phyloP scores from a whole-genome alignment of 1,284 basidiomycete genomes.

The Marasmius oreades region DNA sequence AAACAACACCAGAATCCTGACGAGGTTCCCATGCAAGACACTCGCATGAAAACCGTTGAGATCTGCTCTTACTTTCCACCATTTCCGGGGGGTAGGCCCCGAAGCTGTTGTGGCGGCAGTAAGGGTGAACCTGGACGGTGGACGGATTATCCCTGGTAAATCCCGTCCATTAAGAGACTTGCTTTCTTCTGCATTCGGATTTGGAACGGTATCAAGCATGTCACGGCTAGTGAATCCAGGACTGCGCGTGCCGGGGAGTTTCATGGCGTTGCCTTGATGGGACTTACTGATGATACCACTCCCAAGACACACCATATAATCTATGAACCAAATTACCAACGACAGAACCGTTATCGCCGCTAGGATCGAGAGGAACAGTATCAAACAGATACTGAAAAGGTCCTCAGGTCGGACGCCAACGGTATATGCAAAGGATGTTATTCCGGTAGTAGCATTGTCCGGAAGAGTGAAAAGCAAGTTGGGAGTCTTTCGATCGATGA shows the following conservation, averaged over 20 bases:
- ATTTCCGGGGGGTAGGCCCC: slow-evolving; percentile 27
- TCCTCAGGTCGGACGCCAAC: slow-evolving; percentile 54
- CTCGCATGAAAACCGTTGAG: slow-evolving; percentile 75
- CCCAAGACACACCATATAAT: slow-evolving; percentile 47
- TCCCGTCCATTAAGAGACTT: slow-evolving; percentile 47
- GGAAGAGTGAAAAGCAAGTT: slow-evolving; percentile 77
- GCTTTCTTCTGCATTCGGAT: slow-evolving; percentile 44
- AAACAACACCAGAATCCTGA: slow-evolving; percentile 87
- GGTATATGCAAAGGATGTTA: slow-evolving; percentile 61
- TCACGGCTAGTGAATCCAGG: slow-evolving; percentile 56
- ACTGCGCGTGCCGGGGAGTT: slow-evolving; percentile 42
- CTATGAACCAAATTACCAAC: slow-evolving; percentile 68
- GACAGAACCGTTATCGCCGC: slow-evolving; percentile 71
- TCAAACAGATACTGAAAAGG: slow-evolving; percentile 81
- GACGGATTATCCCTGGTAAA: slow-evolving; percentile 25
- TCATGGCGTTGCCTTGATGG: slow-evolving; percentile 21
- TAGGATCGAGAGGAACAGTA: slow-evolving; percentile 80
- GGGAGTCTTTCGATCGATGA: slow-evolving; percentile 62
- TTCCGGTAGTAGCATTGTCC: slow-evolving; percentile 52
- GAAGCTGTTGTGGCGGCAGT: slow-evolving; percentile 12
- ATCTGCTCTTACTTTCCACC: slow-evolving; percentile 59
- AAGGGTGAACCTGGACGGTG: slow-evolving; percentile 36
- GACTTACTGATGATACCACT: slow-evolving; percentile 27
- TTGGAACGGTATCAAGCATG: slow-evolving; percentile 33
- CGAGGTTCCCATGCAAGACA: slow-evolving; percentile 84